Evolutionary conservation across 2,329 filamentous ascomycete genomes (phyloP), one percentile per base, ranked within the genome.

Genomic region (Endoconidiophora laricicola): DNA sequence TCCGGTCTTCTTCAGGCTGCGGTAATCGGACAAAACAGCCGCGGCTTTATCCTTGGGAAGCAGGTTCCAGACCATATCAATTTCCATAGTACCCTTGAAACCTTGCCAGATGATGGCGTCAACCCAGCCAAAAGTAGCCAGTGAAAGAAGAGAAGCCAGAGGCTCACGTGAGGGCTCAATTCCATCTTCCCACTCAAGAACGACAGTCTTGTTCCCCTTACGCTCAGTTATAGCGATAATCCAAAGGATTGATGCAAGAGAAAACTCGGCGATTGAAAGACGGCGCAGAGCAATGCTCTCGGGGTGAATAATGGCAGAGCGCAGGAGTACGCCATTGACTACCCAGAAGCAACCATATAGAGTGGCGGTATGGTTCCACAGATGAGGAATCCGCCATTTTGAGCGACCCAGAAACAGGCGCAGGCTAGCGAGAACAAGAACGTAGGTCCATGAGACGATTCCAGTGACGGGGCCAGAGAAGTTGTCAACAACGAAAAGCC

Each of bases 301-400:
- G 0, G 86, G 81, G 62, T 91, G 81, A 54, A 96, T 79, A 52
- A 96, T 66, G 48, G 77, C 81, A 2, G 90, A 94, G 52, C 91
- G 86, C 68, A 96, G 91, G 4, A 90, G 65, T 57, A 86, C 69
- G 22, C 90, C 55, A 6, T 73, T 72, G 59, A 88, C 80, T 4
- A 91, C 60, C 86, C 90, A 98, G 62, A 88, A 81, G 49, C 79
- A 69, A 49, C 76, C 74, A 64, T 98, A 98, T 49, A 98, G 78
- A 55, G 74, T 67, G 18, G 86, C 83, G 0, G 91, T 96, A 64
- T 98, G 91, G 61, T 90, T 88, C 91, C 91, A 98, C 6, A 96
- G 68, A 52, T 75, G 72, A 6, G 83, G 81, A 12, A 91, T 62
- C 63, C 63, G 74, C 74, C 67, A 86, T 71, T 70, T 77, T 59